Base-by-base conservation (phyloP, 805 yeast species). In the Dipodascopsis uninucleata region DNA sequence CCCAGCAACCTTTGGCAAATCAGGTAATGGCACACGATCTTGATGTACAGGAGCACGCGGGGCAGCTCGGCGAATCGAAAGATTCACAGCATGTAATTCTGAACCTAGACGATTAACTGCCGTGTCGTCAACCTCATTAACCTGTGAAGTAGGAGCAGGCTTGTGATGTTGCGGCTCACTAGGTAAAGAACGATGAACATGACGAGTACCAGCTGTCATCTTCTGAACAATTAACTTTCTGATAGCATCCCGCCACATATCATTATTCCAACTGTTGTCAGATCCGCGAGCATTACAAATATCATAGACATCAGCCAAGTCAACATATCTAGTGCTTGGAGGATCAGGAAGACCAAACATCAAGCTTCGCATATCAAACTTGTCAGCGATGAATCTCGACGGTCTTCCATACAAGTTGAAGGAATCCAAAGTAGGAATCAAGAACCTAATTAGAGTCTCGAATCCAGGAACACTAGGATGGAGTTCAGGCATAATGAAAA, bases 371-470 rank as follows among this genome's bases (percentile, higher is more conserved):
- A 73, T 61, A 55, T 86, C 84, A 1, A 70, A 60, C 63, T 85
- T 86, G 62, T 84, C 85, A 17, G 93, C 85, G 57, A 75, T 79
- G 55, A 86, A 72, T 47, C 82, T 78, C 42, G 72, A 70, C 0
- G 96, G 96, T 37, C 95, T 74, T 18, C 96, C 96, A 59, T 86
- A 86, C 31, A 87, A 71, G 47, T 75, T 75, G 68, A 85, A 87
- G 1, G 86, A 75, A 60, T 87, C 94, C 56, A 84, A 67, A 10
- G 82, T 64, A 5, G 93, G 95, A 24, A 86, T 74, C 51, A 84
- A 68, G 60, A 82, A 84, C 53, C 96, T 71, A 45, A 86, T 82
- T 67, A 86, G 72, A n/a, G 90, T 86, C 64, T 86, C 95, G 55
- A 77, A 79, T 18, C 89, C 89, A 3, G 79, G 78, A 16, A 87